Base-by-base conservation (phyloP, 805 yeast species). In the Saccharomycopsis fodiens region DNA sequence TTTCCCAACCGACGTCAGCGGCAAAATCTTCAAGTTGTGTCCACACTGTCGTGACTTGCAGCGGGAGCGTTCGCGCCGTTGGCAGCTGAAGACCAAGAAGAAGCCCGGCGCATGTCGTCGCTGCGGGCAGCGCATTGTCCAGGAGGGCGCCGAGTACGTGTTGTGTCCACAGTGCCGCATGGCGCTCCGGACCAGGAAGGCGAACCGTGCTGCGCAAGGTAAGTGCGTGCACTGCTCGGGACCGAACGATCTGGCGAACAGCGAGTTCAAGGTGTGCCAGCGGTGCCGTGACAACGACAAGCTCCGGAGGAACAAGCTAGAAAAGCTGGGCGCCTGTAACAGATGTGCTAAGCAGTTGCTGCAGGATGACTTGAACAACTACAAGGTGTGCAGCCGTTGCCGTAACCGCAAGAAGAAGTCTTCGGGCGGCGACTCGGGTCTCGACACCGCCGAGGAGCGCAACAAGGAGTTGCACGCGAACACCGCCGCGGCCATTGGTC, bases 161-260 rank as follows among this genome's bases (percentile, higher is more conserved):
- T 60, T 80, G 39, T 80, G 86, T 60, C 77, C 78, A 3, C 67
- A 66, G 36, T 80, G 86, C 55, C 66, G 86, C 35, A 68, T 65
- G 53, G 69, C 72, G 34, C 62, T 79, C 27, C 64, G 85, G 51
- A 63, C 70, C 2, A 63, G 78, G 39, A 80, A 80, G 55, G 76
- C 78, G 0, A 70, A 67, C 44, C 64, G 86, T 35, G 82, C 76
- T 4, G 76, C 77, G 10, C 72, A 69, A 52, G 85, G 86, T 1
- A 72, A 72, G 54, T 80, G 86, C 62, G 82, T 80, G 13, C 85
- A 80, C 56, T 80, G 86, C 51, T 67, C 79, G 1, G 83, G 84
- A 2, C 78, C 79, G 5, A 69, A 70, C 44, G 72, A 68, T 31
- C 55, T 61, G 15, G 58, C 69, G 4, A 69, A 67, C 45, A 65